Evolutionary conservation across 805 yeast genomes (phyloP).

Genomic region (Millerago galiae): DNA sequence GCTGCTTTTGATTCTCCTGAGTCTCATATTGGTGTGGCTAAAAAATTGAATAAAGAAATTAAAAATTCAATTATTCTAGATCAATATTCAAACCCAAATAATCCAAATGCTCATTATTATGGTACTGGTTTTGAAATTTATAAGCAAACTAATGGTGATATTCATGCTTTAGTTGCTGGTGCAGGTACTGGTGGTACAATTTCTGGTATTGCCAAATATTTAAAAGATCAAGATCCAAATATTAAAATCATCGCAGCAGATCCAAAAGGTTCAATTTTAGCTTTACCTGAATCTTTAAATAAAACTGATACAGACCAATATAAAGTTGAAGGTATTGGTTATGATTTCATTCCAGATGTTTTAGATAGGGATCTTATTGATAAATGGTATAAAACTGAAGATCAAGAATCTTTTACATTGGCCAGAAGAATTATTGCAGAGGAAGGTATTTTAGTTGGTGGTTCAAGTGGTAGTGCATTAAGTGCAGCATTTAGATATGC

Average conservation of each 20-base stretch:
- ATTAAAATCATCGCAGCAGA: constrained; percentile 73
- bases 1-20: constrained; percentile 94
- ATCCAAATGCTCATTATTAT: constrained; percentile 77
- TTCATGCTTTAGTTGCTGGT: constrained; percentile 78
- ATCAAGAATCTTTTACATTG: constrained; percentile 67
- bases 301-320: constrained; percentile 46
- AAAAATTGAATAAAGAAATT: constrained; percentile 70
- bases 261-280: constrained; percentile 82
- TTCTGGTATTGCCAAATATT: constrained; percentile 70
- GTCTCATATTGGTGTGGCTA: constrained; percentile 85
- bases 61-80: constrained; percentile 81
- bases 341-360: constrained; percentile 82
- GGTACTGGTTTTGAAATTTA: constrained; percentile 85
- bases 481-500: constrained; percentile 71
- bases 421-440: constrained; percentile 78
- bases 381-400: constrained; percentile 82
- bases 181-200: constrained; percentile 95
- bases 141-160: constrained; percentile 67
- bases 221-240: constrained; percentile 62
- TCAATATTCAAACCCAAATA: constrained; percentile 72
- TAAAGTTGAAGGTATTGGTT: constrained; percentile 88
- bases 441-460: constrained; percentile 86
- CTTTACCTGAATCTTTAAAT: constrained; percentile 70
- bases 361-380: constrained; percentile 61
- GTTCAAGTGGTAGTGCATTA: constrained; percentile 82